A percentile compares a stretch with the other conserved stretches of the same genome.
These are phyloP conservation scores for Tremella fuciformis DNA, from an alignment of 768 basidiomycete species.

Conservation along the genomic window DNA sequence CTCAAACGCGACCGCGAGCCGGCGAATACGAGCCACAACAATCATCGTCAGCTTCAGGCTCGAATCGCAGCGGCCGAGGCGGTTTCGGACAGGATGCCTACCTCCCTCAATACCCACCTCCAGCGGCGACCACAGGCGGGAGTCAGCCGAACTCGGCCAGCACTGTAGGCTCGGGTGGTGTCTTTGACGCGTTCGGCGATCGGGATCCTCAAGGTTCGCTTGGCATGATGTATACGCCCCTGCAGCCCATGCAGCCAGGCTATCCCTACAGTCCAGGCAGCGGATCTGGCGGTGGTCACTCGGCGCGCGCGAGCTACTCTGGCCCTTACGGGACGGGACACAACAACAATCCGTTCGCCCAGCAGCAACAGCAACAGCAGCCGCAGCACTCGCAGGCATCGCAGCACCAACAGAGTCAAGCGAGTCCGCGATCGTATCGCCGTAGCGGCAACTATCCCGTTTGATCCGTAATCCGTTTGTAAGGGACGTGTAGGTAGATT, in stretches of 20 bases:
- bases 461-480: background rate
- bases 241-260: slow-evolving; percentile 28
- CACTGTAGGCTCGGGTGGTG: slow-evolving; percentile 32
- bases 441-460: slow-evolving; percentile 5
- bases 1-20: slow-evolving; percentile 12
- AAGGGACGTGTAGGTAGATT: no score
- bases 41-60: slow-evolving; percentile 3
- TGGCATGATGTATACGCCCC: slow-evolving; percentile 44
- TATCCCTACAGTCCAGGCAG: background rate
- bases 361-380: slow-evolving; percentile 6
- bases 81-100: slow-evolving; percentile 4
- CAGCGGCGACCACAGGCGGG: slow-evolving; percentile 26
- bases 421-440: background rate
- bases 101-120: slow-evolving; percentile 41
- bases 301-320: slow-evolving; percentile 38
- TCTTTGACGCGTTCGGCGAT: slow-evolving; percentile 36
- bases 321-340: slow-evolving; percentile 29
- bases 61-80: background rate
- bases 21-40: slow-evolving; percentile 30
- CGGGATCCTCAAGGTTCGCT: slow-evolving; percentile 18
- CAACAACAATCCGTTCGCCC: slow-evolving; percentile 25
- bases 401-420: background rate
- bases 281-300: slow-evolving; percentile 24
- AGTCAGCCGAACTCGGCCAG: slow-evolving; percentile 16
- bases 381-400: slow-evolving; percentile 6